Conservation (phyloP, 495 filamentous ascomycete species). For the Aspergillus cavernicola region DNA sequence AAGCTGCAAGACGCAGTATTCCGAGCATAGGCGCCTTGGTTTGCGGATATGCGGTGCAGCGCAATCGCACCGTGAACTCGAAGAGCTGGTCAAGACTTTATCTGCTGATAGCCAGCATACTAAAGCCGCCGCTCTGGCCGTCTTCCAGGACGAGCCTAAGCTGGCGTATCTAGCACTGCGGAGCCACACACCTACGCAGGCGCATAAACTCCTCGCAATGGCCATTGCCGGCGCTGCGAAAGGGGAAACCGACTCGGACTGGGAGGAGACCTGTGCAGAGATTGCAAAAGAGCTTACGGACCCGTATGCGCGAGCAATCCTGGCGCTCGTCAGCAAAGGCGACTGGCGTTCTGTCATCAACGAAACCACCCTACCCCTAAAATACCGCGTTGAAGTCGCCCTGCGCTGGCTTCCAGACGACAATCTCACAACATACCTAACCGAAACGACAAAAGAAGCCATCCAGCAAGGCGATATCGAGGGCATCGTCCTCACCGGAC, state of each 20-base stretch:
- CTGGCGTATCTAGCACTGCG: constrained; percentile 46
- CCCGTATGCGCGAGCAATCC: constrained; percentile 84
- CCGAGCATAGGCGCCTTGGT: constrained; percentile 73
- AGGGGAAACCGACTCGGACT: constrained; percentile 50
- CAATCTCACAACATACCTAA: constrained; percentile 69
- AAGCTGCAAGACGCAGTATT: constrained; percentile 56
- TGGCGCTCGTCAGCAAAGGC: constrained; percentile 85
- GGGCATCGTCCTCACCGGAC: constrained; percentile 82
- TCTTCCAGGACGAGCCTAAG: constrained; percentile 68
- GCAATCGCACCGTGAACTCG: constrained; percentile 57
- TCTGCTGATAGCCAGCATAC: constrained; percentile 63
- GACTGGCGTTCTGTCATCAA: constrained; percentile 81
- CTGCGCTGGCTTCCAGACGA: constrained; percentile 78
- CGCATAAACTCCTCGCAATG: constrained; percentile 51
- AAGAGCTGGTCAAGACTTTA: constrained; percentile 57
- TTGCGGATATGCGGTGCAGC: constrained; percentile 75
- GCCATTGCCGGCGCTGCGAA: constrained; percentile 53
- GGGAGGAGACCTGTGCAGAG: constrained; percentile 54
- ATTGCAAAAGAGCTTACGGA: constrained; percentile 68
- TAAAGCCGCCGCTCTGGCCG: constrained; percentile 72
- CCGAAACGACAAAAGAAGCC: constrained; percentile 55
- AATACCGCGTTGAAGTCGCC: constrained; percentile 81
- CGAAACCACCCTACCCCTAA: constrained; percentile 77
- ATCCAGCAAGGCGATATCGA: constrained; percentile 78
- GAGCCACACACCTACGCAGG: constrained; percentile 39